Evolutionary conservation across 257 asterid genomes (phyloP), one percentile per base, ranked within the genome.

Genomic region (Anisodus acutangulus): DNA sequence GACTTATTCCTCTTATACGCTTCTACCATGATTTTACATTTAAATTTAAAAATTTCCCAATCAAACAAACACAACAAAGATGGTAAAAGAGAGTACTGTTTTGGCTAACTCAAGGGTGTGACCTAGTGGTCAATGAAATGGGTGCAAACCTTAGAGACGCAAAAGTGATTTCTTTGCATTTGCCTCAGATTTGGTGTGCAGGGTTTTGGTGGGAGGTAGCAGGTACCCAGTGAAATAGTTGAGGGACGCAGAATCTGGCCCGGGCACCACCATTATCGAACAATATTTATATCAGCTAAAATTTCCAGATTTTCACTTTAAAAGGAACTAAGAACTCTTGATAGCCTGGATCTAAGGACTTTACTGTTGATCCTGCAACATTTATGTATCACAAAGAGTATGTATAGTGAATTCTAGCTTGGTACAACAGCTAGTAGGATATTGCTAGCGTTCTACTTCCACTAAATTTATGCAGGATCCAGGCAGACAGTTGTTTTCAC

Each of bases 321-420:
- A 13, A 51, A 6, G 49, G 64, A 78, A 78, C 47, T 78, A 53
- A 4, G 63, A 78, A 53, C 26, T 76, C 47, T 76, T 76, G 43
- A 59, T 76, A 0, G 26, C 81, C 81, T 53, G 64, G 13, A 78
- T 78, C 22, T 53, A 31, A 78, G 13, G 47, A 78, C 47, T 51
- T 13, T 22, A 26, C 43, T 76, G 62, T 74, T 74, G 80, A 72
- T 19, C 11, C 80, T 74, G 80, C 60, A 74, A 74, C 19, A 74
- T 74, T 74, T 51, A 54, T 53, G 64, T 13, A 37, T 51, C 26
- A 26, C 47, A 53, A 22, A 72, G 41, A 6, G 22, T 51, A 49
- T 26, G 63, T 51, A 53, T 31, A 26, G 64, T 78, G 49, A 13
- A 15, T 53, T 78, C 63, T 78, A 53, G 79, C 37, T 0, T 45